These are phyloP conservation scores for Fragaria iinumae DNA, from an alignment of 306 rosid species.

Conservation along the genomic window DNA sequence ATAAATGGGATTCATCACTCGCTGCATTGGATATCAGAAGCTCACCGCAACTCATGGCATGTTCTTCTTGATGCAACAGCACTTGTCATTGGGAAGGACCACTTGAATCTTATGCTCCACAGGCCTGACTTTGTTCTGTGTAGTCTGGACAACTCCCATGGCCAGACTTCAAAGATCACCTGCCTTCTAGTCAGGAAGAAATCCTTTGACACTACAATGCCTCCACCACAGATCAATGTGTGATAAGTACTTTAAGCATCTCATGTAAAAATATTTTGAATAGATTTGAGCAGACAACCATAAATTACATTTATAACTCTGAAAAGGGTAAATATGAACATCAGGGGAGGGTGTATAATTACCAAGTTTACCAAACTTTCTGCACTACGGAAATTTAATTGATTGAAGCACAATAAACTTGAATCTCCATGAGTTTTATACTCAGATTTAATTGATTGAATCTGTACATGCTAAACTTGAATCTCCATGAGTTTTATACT, in stretches of 20 bases:
- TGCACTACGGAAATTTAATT: background rate
- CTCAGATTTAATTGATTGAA: conserved; percentile 1
- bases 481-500: background rate
- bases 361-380: background rate
- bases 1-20: conserved; percentile 57
- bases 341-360: background rate
- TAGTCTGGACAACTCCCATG: conserved; percentile 63
- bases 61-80: conserved; percentile 86
- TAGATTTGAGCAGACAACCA: background rate
- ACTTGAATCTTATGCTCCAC: conserved; percentile 63
- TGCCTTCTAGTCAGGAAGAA: conserved; percentile 77
- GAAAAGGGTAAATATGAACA: background rate
- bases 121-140: conserved; percentile 82
- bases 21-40: conserved; percentile 92
- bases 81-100: conserved; percentile 60
- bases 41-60: conserved; percentile 86
- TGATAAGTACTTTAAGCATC: conserved; percentile 25
- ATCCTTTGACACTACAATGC: conserved; percentile 60
- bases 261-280: conserved; percentile 10
- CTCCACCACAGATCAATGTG: conserved; percentile 54
- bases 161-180: conserved; percentile 71
- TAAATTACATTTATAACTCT: conserved; percentile 3
- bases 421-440: background rate
- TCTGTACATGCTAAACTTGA: background rate
- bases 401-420: background rate